Evolutionary conservation across 345 rosid species (phyloP), one percentile per base, ranked within the genome.

Genomic region (Stellera chamaejasme): DNA sequence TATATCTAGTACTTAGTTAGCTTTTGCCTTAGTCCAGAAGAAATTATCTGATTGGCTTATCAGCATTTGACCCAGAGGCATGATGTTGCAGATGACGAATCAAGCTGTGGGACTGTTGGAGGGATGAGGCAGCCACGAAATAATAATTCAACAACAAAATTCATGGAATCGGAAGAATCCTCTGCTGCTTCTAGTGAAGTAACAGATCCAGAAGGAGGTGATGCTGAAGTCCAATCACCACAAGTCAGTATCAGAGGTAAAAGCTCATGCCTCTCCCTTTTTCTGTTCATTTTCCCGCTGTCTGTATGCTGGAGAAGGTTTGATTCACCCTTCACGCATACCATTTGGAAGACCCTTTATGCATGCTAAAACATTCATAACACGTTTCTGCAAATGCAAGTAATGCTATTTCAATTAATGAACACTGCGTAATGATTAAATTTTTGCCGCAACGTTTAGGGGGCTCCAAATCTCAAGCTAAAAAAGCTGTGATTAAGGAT

Each of bases 11-110:
- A 19, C 23, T 19, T 19, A 19, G 23, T 19, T 19, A 26, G 11
- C 50, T 32, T 47, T 57, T 58, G 42, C 13, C 59, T 46, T 43
- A 23, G 6, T 26, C 23, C 39, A 12, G 39, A 46, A 4, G 23
- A 36, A 15, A 2, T 59, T 28, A 11, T 11, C 28, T 32, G 45
- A 42, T 25, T 11, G 52, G 44, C 11, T 41, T 11, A 16, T 25
- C 6, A 45, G 44, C 39, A n/a, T 27, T 55, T 62, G 50, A 63
- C 55, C 15, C 15, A 45, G n/a, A 46, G 19, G 43, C 13, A 44
- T 56, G 60, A 32, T 63, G 62, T 50, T 58, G 48, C 82, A 70
- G 93, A 82, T 46, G 81, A 77, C 46, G 90, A 88, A 67, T 69
- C 75, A 11, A 61, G 66, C 62, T 73, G 79, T 70, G 71, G 78